phyloP scores from a whole-genome alignment of 129 eudicot species.

The Heracleum sosnowskyi region DNA sequence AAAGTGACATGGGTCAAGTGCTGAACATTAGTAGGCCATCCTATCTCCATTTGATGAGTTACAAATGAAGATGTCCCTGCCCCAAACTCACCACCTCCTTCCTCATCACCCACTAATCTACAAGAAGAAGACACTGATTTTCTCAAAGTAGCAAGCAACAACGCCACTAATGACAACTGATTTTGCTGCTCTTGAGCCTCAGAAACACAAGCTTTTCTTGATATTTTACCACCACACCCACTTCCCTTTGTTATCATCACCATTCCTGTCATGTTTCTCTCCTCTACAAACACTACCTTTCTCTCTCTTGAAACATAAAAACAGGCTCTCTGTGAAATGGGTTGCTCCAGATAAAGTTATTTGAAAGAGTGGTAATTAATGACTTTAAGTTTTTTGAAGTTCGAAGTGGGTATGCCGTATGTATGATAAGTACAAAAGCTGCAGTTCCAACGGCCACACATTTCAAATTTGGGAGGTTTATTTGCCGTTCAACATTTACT shows the following conservation, averaged over 20 bases:
- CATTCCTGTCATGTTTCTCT: slow-evolving; percentile 3
- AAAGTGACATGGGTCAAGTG: slow-evolving; percentile 1
- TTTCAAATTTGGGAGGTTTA: neutral
- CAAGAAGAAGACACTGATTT: slow-evolving; percentile 1
- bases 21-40: neutral
- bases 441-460: neutral
- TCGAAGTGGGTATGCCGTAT: neutral
- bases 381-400: neutral
- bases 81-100: neutral
- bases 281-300: neutral
- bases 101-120: neutral
- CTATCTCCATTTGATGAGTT: neutral
- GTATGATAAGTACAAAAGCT: neutral
- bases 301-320: neutral
- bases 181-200: neutral
- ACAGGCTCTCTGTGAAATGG: neutral
- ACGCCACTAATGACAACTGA: neutral
- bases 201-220: neutral
- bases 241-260: slow-evolving; percentile 3
- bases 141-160: neutral
- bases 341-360: neutral
- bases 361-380: neutral
- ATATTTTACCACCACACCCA: slow-evolving; percentile 1
- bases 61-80: neutral
- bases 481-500: neutral